Evolutionary conservation across 2,329 filamentous ascomycete genomes (phyloP).

Genomic region (Fusarium neocosmosporiellum): DNA sequence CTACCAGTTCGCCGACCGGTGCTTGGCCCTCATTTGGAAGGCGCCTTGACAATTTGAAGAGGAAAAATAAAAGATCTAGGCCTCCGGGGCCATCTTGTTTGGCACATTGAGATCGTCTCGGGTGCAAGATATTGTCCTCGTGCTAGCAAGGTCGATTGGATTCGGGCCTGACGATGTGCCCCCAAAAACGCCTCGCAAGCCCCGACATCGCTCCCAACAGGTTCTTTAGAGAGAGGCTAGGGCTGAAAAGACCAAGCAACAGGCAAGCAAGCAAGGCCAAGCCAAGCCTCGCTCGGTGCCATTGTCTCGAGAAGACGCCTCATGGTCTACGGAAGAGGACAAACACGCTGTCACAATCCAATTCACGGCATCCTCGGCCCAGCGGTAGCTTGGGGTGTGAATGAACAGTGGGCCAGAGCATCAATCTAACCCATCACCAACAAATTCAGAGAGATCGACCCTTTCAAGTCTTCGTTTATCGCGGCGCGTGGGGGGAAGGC

Average conservation of each 20-base stretch:
- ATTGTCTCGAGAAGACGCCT: not conserved
- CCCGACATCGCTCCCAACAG: not conserved
- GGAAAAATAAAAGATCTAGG: not conserved
- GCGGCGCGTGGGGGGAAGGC: not conserved
- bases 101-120: conserved; percentile 4
- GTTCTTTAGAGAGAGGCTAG: not conserved
- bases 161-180: not conserved
- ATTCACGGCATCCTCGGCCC: not conserved
- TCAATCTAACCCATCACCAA: not conserved
- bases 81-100: not conserved
- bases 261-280: not conserved
- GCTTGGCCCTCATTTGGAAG: not conserved
- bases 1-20: not conserved
- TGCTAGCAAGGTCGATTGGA: not conserved
- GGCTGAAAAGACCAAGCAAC: not conserved
- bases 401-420: not conserved
- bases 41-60: not conserved
- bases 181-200: not conserved
- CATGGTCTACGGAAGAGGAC: not conserved
- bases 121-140: not conserved
- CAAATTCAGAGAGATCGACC: not conserved
- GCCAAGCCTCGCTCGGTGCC: not conserved
- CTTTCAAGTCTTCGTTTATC: not conserved
- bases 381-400: not conserved
- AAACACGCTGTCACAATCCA: not conserved